Conservation (phyloP, 2,329 filamentous ascomycete species). For the Botrytis elliptica region DNA sequence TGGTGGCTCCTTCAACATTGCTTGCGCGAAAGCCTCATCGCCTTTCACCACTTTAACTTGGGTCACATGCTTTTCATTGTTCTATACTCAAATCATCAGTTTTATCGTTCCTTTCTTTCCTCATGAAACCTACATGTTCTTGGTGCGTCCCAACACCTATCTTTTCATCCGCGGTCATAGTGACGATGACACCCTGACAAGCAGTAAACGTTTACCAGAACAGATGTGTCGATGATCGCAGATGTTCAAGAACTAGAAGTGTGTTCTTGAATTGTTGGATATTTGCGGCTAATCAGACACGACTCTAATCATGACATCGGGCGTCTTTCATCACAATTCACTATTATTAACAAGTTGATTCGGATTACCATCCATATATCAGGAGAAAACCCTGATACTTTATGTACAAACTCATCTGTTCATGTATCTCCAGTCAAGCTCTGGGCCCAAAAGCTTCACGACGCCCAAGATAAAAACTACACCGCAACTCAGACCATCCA, state of each 20-base stretch:
- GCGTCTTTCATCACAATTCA: neutral
- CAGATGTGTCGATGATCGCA: neutral
- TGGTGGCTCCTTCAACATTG: slow-evolving; percentile 52
- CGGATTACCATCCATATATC: neutral
- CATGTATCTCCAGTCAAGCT: neutral
- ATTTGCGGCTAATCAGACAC: neutral
- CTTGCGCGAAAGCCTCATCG: slow-evolving; percentile 53
- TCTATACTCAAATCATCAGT: neutral
- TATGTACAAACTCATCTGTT: neutral
- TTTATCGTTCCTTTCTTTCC: neutral
- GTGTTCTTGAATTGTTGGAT: neutral
- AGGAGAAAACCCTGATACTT: too few species aligned
- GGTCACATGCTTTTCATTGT: neutral
- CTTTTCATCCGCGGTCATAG: slow-evolving; percentile 2
- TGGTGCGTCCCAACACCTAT: neutral
- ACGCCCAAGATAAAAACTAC: neutral
- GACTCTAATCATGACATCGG: neutral
- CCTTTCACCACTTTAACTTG: slow-evolving; percentile 37
- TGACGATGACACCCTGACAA: neutral
- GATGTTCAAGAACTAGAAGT: neutral
- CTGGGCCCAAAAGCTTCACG: neutral
- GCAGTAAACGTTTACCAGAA: neutral
- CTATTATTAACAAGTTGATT: neutral
- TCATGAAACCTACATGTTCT: neutral
- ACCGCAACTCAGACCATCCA: neutral